Percentiles rank a stretch among this genome's conserved stretches.
phyloP scores from a whole-genome alignment of 495 filamentous ascomycete genomes.

The Trichoderma virens region DNA sequence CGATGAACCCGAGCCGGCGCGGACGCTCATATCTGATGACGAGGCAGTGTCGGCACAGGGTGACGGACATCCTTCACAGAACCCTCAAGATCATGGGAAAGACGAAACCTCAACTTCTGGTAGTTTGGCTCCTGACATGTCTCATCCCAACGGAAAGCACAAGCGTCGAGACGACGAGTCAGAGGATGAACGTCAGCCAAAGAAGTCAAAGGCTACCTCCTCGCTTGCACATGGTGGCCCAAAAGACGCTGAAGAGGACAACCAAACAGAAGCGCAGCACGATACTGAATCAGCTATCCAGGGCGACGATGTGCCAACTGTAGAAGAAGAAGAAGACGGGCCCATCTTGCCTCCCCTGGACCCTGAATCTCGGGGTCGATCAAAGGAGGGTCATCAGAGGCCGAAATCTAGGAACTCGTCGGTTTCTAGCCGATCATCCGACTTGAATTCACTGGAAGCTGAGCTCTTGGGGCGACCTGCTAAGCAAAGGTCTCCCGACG shows the following conservation, averaged over 20 bases:
- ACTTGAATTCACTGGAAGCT: slow-evolving; percentile 3
- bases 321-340: background rate
- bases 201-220: background rate
- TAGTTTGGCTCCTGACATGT: background rate
- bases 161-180: background rate
- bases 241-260: background rate
- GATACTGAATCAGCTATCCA: background rate
- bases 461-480: background rate
- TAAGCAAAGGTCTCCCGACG: background rate
- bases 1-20: background rate
- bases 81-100: background rate
- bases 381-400: background rate
- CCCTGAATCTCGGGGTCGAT: background rate
- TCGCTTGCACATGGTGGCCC: background rate
- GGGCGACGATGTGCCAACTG: background rate
- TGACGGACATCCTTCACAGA: background rate
- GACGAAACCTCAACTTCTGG: background rate
- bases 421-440: slow-evolving; percentile 6
- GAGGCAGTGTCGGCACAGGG: background rate
- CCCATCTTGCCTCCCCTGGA: background rate
- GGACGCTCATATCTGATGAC: background rate
- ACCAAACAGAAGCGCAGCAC: background rate
- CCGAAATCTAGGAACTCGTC: slow-evolving; percentile 2
- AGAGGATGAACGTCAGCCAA: background rate
- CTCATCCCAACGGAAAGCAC: background rate